Conservation (phyloP, 2,329 filamentous ascomycete genomes). For the Pseudogymnoascus sp. region DNA sequence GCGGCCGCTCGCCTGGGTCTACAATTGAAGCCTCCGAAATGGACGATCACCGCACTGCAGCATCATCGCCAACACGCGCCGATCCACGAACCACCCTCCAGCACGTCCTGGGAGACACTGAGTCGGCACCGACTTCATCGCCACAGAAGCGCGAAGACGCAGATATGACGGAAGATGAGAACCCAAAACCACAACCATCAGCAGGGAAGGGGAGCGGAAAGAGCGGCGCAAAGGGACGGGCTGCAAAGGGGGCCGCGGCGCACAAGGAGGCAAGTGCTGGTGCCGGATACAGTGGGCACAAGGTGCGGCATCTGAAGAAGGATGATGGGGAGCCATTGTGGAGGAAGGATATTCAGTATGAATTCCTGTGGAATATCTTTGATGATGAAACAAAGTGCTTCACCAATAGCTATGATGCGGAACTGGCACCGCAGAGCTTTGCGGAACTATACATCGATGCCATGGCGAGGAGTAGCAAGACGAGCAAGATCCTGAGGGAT, state of each 20-base stretch:
- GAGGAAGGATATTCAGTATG: slow-evolving; percentile 82
- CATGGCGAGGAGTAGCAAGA: slow-evolving; percentile 98
- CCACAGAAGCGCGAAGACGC: slow-evolving; percentile 15
- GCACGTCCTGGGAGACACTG: slow-evolving; percentile 23
- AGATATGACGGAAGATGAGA: slow-evolving; percentile 31
- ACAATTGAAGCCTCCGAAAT: slow-evolving; percentile 29
- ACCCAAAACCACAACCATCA: slow-evolving; percentile 24
- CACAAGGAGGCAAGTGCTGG: slow-evolving; percentile 10
- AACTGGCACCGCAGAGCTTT: slow-evolving; percentile 65
- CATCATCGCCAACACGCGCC: slow-evolving; percentile 26
- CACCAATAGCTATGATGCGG: slow-evolving; percentile 78
- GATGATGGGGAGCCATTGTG: slow-evolving; percentile 82
- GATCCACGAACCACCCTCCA: slow-evolving; percentile 27
- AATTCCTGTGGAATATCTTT: slow-evolving; percentile 76
- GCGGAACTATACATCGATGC: slow-evolving; percentile 97
- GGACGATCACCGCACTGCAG: slow-evolving; percentile 25
- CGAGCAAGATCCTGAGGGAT: slow-evolving; percentile 95
- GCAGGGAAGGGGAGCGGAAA: slow-evolving; percentile 17
- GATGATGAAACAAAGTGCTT: slow-evolving; percentile 71
- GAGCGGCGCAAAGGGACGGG: slow-evolving; percentile 23
- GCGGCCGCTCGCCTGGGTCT: slow-evolving; percentile 23
- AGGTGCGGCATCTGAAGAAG: slow-evolving; percentile 81
- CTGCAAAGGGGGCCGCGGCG: slow-evolving; percentile 16
- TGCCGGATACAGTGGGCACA: slow-evolving; percentile 38
- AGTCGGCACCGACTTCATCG: slow-evolving; percentile 24